A percentile compares a stretch with the other conserved stretches of the same genome.
Evolutionary conservation across 352 stramenopile species (phyloP).

Genomic region (Pythium vanterpoolii): DNA sequence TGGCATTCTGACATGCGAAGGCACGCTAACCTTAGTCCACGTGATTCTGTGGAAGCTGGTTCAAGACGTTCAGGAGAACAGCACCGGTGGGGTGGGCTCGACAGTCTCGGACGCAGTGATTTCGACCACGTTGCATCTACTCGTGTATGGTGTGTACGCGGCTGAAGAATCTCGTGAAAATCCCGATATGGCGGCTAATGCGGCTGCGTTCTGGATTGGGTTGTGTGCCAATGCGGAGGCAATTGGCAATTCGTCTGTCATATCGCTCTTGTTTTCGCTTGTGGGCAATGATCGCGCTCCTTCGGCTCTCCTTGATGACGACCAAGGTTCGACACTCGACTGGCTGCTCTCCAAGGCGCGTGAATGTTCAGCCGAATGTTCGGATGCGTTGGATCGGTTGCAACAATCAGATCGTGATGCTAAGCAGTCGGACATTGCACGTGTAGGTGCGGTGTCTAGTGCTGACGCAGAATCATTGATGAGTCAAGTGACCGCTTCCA

Average conservation of each 20-base stretch:
- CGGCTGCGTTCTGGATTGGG: constrained; percentile 45
- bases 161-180: constrained; percentile 23
- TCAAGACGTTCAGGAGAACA: constrained; percentile 2
- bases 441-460: background rate
- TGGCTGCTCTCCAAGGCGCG: constrained; percentile 73
- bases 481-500: constrained; percentile 23
- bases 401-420: constrained; percentile 29
- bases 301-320: constrained; percentile 45
- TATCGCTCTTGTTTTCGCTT: constrained; percentile 56
- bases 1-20: constrained; percentile 61
- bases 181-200: background rate
- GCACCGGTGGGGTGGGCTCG: constrained; percentile 21
- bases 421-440: background rate
- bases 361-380: constrained; percentile 38
- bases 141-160: constrained; percentile 76
- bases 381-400: constrained; percentile 14
- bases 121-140: constrained; percentile 75
- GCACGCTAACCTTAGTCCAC: constrained; percentile 61
- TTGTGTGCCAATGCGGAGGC: constrained; percentile 34
- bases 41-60: constrained; percentile 62
- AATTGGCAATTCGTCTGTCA: constrained; percentile 42
- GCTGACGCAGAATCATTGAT: background rate
- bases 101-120: constrained; percentile 78
- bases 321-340: constrained; percentile 69
- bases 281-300: constrained; percentile 36